Percentiles rank a stretch among this genome's conserved stretches.
Conservation (phyloP, 345 rosid genomes). For the Boechera divaricarpa region DNA sequence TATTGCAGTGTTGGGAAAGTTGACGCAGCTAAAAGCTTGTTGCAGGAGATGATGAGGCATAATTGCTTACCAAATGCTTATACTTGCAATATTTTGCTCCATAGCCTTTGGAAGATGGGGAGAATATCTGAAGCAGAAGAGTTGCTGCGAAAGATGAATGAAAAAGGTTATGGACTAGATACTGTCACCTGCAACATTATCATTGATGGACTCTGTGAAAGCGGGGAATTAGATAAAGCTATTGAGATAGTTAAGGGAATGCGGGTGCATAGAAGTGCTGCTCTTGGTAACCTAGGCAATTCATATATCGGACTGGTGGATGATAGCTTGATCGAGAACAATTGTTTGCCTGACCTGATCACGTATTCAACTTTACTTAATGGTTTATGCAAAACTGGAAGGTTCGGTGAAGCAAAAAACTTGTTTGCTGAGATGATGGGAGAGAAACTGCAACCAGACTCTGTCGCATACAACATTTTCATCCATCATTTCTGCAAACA, state of each 20-base stretch:
- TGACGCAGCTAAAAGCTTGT: constrained; percentile 60
- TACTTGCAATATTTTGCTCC: constrained; percentile 84
- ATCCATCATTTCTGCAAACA: constrained; percentile 79
- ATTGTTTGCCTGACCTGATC: constrained; percentile 76
- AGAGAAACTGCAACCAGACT: constrained; percentile 79
- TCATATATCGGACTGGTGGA: constrained; percentile 76
- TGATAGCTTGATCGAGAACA: constrained; percentile 58
- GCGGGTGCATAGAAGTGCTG: constrained; percentile 92
- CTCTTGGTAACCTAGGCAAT: constrained; percentile 85
- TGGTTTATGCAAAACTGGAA: constrained; percentile 79
- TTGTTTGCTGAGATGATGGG: constrained; percentile 79
- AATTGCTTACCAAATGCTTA: constrained; percentile 71
- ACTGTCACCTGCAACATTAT: constrained; percentile 91
- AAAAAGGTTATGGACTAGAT: constrained; percentile 77
- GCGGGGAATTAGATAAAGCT: constrained; percentile 86
- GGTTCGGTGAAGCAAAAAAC: constrained; percentile 82
- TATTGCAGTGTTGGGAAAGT: constrained; percentile 72
- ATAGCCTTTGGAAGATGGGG: constrained; percentile 79
- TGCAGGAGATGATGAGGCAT: constrained; percentile 76
- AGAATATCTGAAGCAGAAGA: constrained; percentile 84
- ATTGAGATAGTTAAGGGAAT: constrained; percentile 75
- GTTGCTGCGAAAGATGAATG: constrained; percentile 82
- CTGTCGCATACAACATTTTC: constrained; percentile 70
- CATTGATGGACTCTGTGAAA: constrained; percentile 79
- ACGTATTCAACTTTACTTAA: constrained; percentile 79